Conservation (phyloP, 2,329 filamentous ascomycete genomes). For the Aspergillus sp. region DNA sequence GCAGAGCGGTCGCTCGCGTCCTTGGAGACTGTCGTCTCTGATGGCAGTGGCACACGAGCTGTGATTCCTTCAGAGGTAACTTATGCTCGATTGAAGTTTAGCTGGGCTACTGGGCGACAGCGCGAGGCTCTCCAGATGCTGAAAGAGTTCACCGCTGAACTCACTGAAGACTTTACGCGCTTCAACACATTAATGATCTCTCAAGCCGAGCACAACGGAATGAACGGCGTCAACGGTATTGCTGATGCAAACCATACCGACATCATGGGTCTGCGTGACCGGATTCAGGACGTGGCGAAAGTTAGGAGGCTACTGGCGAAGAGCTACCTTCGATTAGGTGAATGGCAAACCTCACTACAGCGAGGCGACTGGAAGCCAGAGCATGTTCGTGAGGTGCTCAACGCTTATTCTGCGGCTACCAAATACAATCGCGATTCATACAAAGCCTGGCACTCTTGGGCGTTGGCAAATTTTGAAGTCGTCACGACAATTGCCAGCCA, state of each 20-base stretch:
- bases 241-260: slow-evolving; percentile 42
- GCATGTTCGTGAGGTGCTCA: slow-evolving; percentile 81
- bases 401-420: slow-evolving; percentile 89
- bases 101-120: slow-evolving; percentile 81
- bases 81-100: slow-evolving; percentile 96
- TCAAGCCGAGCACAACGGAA: slow-evolving; percentile 39
- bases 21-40: slow-evolving; percentile 70
- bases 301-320: slow-evolving; percentile 77
- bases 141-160: slow-evolving; percentile 59
- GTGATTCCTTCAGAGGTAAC: slow-evolving; percentile 70
- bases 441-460: slow-evolving; percentile 99
- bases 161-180: slow-evolving; percentile 58
- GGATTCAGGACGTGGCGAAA: slow-evolving; percentile 53
- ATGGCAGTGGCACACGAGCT: slow-evolving; percentile 40
- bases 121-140: slow-evolving; percentile 61
- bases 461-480: slow-evolving; percentile 96
- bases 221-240: slow-evolving; percentile 52
- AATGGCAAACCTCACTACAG: slow-evolving; percentile 87
- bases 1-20: slow-evolving; percentile 94
- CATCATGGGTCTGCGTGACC: slow-evolving; percentile 37
- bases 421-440: slow-evolving; percentile 95
- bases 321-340: slow-evolving; percentile 92
- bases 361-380: slow-evolving; percentile 86
- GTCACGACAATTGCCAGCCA: slow-evolving; percentile 76
- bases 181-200: slow-evolving; percentile 43